These are phyloP conservation scores for Trichosporon inkin DNA, from an alignment of 1,284 basidiomycete species.

Conservation along the genomic window DNA sequence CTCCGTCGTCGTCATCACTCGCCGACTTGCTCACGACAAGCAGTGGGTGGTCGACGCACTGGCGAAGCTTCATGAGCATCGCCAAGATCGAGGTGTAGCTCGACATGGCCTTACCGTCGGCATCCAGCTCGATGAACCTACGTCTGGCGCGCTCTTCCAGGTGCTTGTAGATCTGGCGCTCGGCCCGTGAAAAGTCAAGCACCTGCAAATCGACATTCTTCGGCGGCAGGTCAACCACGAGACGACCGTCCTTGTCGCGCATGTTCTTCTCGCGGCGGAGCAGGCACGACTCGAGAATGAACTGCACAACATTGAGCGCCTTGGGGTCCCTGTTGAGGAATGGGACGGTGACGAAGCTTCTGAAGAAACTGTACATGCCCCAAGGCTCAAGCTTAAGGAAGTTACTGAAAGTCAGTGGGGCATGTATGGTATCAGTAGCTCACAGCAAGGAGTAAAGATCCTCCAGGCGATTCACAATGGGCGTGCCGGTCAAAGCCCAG, in stretches of 20 bases:
- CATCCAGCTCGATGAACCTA: slow-evolving; percentile 67
- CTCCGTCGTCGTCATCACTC: slow-evolving; percentile 52
- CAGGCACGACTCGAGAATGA: slow-evolving; percentile 81
- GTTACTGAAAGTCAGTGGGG: slow-evolving; percentile 56
- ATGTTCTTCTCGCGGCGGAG: slow-evolving; percentile 93
- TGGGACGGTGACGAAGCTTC: slow-evolving; percentile 81
- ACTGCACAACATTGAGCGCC: slow-evolving; percentile 86
- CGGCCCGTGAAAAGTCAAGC: slow-evolving; percentile 69
- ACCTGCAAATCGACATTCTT: slow-evolving; percentile 73
- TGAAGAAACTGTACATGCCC: slow-evolving; percentile 83
- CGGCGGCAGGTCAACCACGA: slow-evolving; percentile 80
- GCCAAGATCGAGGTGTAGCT: slow-evolving; percentile 87
- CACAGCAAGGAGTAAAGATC: slow-evolving; percentile 85
- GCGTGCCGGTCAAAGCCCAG: slow-evolving; percentile 93
- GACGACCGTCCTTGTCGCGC: slow-evolving; percentile 79
- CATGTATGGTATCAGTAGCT: slow-evolving; percentile 31
- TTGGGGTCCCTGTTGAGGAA: slow-evolving; percentile 82
- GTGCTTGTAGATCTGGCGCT: slow-evolving; percentile 69
- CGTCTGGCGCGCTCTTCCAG: slow-evolving; percentile 48
- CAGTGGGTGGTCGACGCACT: slow-evolving; percentile 78
- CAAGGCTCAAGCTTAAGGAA: slow-evolving; percentile 88
- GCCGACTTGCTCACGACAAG: slow-evolving; percentile 60
- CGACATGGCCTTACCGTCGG: slow-evolving; percentile 70
- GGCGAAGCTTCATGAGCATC: slow-evolving; percentile 84
- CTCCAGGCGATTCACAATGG: slow-evolving; percentile 91